phyloP scores from a whole-genome alignment of 202 grass and related monocot genomes.

The Sporobolus alterniflorus region DNA sequence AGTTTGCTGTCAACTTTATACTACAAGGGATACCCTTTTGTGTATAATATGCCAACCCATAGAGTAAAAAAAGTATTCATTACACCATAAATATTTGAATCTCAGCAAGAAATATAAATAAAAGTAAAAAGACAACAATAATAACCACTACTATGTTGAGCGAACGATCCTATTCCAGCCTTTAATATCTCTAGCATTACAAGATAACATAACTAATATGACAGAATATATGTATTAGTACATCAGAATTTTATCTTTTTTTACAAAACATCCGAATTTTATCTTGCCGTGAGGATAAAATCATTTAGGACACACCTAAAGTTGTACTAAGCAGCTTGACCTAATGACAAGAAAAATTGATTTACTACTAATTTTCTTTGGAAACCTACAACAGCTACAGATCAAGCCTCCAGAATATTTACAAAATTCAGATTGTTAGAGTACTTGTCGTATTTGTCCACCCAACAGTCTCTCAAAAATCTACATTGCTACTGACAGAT shows the following conservation, averaged over 20 bases:
- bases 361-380: neutral
- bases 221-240: neutral
- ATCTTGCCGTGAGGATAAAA: neutral
- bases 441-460: no score
- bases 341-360: neutral
- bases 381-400: constrained; percentile 5
- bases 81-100: no score
- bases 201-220: constrained; percentile 17
- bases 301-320: neutral
- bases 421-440: constrained; percentile 4
- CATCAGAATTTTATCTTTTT: neutral
- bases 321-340: neutral
- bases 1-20: no score
- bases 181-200: neutral
- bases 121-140: no score
- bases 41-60: no score
- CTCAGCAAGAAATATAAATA: no score
- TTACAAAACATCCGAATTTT: neutral
- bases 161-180: neutral
- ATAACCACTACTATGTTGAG: neutral
- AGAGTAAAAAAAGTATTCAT: no score
- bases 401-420: neutral
- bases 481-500: constrained; percentile 12
- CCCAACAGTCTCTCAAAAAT: no score
- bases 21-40: no score